Evolutionary conservation across 495 filamentous ascomycete species (phyloP).

Genomic region (Penicillium riverlandense): DNA sequence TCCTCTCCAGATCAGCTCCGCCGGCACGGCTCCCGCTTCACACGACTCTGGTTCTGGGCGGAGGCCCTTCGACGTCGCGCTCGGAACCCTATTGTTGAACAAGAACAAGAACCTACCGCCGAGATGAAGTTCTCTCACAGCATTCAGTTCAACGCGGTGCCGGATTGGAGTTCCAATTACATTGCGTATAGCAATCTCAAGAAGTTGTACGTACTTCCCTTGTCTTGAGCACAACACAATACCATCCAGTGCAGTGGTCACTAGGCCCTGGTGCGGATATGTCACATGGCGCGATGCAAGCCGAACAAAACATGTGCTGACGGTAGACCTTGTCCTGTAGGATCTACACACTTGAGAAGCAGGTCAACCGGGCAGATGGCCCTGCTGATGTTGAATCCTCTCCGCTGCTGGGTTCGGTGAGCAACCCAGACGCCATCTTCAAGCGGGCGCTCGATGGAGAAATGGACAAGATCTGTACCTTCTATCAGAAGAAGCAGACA

Average conservation of each 20-base stretch:
- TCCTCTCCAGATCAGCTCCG: slow-evolving; percentile 3
- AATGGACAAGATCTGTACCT: slow-evolving; percentile 86
- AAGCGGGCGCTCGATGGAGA: slow-evolving; percentile 75
- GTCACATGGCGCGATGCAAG: slow-evolving; percentile 19
- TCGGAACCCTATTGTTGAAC: slow-evolving; percentile 11
- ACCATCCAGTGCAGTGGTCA: too few species aligned
- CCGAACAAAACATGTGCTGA: slow-evolving; percentile 14
- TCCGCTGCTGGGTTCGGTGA: slow-evolving; percentile 57
- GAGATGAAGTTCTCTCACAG: slow-evolving; percentile 99
- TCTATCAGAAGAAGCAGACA: slow-evolving; percentile 79
- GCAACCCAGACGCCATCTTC: slow-evolving; percentile 73
- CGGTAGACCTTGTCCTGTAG: slow-evolving; percentile 32
- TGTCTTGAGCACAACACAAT: neutral
- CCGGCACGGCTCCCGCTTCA: slow-evolving; percentile 10
- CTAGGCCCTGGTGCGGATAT: slow-evolving; percentile 1
- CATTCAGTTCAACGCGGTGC: slow-evolving; percentile 98
- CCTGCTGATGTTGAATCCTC: slow-evolving; percentile 70
- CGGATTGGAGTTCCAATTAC: slow-evolving; percentile 97
- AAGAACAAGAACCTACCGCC: slow-evolving; percentile 41
- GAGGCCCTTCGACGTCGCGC: slow-evolving; percentile 30
- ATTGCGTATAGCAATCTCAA: slow-evolving; percentile 98
- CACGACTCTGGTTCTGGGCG: slow-evolving; percentile 29
- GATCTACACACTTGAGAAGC: slow-evolving; percentile 89
- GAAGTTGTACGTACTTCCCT: slow-evolving; percentile 67
- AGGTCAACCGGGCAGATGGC: slow-evolving; percentile 47